Evolutionary conservation across 1,284 basidiomycete genomes (phyloP), one percentile per base, ranked within the genome.

Genomic region (Malassezia cuniculi): DNA sequence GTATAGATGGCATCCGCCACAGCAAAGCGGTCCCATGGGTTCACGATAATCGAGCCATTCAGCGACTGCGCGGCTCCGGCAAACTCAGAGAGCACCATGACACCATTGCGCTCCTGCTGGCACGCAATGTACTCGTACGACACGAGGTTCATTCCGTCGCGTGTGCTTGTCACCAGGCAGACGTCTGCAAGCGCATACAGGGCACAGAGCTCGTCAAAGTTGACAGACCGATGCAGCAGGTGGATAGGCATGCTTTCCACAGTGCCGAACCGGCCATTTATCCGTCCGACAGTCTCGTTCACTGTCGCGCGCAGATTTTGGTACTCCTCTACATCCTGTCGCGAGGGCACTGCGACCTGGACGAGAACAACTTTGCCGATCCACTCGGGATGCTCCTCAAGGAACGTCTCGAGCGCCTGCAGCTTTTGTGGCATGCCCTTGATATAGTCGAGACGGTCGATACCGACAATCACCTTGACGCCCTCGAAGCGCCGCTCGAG

Each of bases 211-310:
- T 97, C 90, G 64, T 94, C 85, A 60, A 95, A 93, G 2, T 78
- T 73, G 48, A 97, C 74, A 54, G 79, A 82, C 68, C 93, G 59
- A 21, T 69, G 65, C 82, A 97, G 82, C 69, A 93, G 95, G 68
- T 97, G 90, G 52, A 97, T 97, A 4, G 90, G 90, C 82, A 94
- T 93, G 66, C 89, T 93, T 58, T 95, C 89, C 51, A 95, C 87
- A 0, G 90, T 95, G 16, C 93, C 93, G 60, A 95, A 97, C 7
- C 86, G 80, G 5, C 93, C 93, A 63, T 97, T 97, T 71, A 97
- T 95, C 20, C 90, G 78, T 0, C 93, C 93, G 11, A 97, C 90
- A 26, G 94, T 78, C 68, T 97, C 90, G 71, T 97, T 97, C 34
- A 97, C 89, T 2, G 82, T 87, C 8, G 86, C 81, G 7, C 93